Percentiles rank a stretch among this genome's conserved stretches.
Evolutionary conservation across 768 basidiomycete species (phyloP).

Genomic region (Russula sp.): DNA sequence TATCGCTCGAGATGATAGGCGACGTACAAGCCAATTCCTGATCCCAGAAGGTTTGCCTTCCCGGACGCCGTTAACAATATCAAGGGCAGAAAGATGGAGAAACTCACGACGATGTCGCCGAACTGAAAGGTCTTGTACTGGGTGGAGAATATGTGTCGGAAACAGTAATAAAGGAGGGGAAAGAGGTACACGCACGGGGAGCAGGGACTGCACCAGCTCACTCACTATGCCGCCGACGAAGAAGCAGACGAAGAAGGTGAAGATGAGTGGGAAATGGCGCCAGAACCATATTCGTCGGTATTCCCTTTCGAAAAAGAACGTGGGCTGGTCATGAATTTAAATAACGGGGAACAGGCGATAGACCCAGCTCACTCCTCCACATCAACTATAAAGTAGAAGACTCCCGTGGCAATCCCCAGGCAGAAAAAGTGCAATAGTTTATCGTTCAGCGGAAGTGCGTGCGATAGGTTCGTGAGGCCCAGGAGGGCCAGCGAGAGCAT

Average conservation of each 20-base stretch:
- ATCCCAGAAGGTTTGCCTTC: slow-evolving; percentile 76
- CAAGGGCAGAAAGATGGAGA: not conserved
- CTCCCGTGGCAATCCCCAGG: slow-evolving; percentile 63
- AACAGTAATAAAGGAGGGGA: not conserved
- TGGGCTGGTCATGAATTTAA: not conserved
- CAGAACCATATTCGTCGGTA: slow-evolving; percentile 82
- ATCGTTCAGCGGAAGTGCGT: slow-evolving; percentile 63
- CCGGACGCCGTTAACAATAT: not conserved
- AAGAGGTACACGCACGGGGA: slow-evolving; percentile 45
- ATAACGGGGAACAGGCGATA: not conserved
- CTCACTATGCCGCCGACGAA: slow-evolving; percentile 76
- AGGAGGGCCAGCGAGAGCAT: slow-evolving; percentile 67
- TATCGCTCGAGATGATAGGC: slow-evolving; percentile 66
- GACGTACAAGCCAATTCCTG: slow-evolving; percentile 55
- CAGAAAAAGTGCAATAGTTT: slow-evolving; percentile 76
- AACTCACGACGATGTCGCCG: slow-evolving; percentile 61
- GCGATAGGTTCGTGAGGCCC: slow-evolving; percentile 67
- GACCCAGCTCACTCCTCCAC: slow-evolving; percentile 66
- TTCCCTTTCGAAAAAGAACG: slow-evolving; percentile 38
- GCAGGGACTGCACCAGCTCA: slow-evolving; percentile 71
- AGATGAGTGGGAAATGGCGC: slow-evolving; percentile 62
- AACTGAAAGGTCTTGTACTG: slow-evolving; percentile 68
- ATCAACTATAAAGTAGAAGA: slow-evolving; percentile 85
- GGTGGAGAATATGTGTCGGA: not conserved
- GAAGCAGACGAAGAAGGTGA: slow-evolving; percentile 64